phyloP scores from a whole-genome alignment of 2,329 filamentous ascomycete species.

The Alternaria metachromatica region DNA sequence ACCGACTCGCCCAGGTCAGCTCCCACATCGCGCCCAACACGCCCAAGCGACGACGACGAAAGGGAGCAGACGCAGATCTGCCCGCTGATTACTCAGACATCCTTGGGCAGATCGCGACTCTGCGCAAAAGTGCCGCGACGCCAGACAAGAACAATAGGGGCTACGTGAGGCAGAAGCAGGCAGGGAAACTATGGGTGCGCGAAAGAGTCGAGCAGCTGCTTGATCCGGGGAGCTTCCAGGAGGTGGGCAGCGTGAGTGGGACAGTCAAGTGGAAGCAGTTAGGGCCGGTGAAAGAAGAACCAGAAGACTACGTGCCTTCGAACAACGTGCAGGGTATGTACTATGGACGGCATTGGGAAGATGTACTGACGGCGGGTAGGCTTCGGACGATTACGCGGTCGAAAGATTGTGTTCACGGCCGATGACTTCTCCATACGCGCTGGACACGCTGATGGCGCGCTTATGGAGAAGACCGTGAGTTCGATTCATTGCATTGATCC shows the following conservation, averaged over 20 bases:
- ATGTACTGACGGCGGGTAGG: conserved; percentile 32
- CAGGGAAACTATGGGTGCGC: conserved; percentile 70
- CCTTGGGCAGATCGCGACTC: conserved; percentile 61
- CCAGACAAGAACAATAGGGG: conserved; percentile 62
- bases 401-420: conserved; percentile 66
- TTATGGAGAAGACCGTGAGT: conserved; percentile 61
- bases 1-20: conserved; percentile 58
- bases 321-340: conserved; percentile 65
- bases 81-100: conserved; percentile 69
- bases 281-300: conserved; percentile 54
- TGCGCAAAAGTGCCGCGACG: conserved; percentile 61
- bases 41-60: conserved; percentile 46
- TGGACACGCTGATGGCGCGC: conserved; percentile 68
- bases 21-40: conserved; percentile 51
- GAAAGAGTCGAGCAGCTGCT: conserved; percentile 66
- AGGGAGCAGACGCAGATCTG: conserved; percentile 50
- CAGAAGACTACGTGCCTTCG: conserved; percentile 61
- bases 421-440: conserved; percentile 70
- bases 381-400: conserved; percentile 59
- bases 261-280: conserved; percentile 64
- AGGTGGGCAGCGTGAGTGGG: conserved; percentile 67
- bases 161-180: conserved; percentile 68
- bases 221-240: conserved; percentile 62
- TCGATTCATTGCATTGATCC: neutral
- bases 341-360: neutral